A percentile compares a stretch with the other conserved stretches of the same genome.
Conservation (phyloP, 2,329 filamentous ascomycete genomes). For the Dactylellina cionopaga region DNA sequence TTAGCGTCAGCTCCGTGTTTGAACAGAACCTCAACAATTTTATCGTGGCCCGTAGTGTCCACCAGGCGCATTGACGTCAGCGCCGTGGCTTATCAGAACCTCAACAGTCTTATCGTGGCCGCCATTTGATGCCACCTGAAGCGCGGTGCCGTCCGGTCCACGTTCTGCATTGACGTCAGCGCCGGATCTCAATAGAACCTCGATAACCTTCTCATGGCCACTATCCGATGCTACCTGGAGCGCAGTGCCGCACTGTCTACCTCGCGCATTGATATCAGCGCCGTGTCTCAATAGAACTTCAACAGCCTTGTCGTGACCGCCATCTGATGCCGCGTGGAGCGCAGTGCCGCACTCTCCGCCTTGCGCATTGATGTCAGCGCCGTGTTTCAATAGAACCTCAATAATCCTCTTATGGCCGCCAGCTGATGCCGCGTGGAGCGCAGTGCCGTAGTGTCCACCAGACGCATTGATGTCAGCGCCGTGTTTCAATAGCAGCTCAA, state of each 20-base stretch:
- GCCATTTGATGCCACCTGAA: background rate
- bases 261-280: too few relatives aligned
- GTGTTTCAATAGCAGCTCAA: background rate
- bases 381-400: background rate
- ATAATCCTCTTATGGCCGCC: background rate
- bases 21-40: background rate
- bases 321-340: background rate
- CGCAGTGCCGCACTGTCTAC: background rate
- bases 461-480: conserved; percentile 5
- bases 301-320: background rate
- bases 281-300: background rate
- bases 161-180: conserved; percentile 6
- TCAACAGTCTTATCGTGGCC: background rate
- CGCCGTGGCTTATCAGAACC: background rate
- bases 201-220: background rate
- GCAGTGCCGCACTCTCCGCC: background rate
- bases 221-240: background rate
- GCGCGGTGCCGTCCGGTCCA: background rate
- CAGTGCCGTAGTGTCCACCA: background rate
- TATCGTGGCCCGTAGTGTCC: too few relatives aligned
- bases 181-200: background rate
- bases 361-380: background rate
- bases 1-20: background rate
- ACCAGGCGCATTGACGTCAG: background rate
- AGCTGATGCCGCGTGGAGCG: background rate